phyloP scores from a whole-genome alignment of 2,329 filamentous ascomycete species.

The Pestalotiopsis fici region DNA sequence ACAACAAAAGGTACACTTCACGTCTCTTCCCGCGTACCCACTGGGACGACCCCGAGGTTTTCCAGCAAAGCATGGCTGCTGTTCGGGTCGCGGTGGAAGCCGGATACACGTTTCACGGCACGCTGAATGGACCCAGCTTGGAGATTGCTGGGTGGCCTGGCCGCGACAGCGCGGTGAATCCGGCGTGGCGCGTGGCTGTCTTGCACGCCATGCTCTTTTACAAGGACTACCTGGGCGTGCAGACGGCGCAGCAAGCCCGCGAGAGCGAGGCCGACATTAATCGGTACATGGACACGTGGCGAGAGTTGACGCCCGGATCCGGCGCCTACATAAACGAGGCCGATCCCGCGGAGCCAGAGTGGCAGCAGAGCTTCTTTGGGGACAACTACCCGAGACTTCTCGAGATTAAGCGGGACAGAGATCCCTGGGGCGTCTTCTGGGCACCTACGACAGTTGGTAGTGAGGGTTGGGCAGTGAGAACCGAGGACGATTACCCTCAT shows the following conservation, averaged over 20 bases:
- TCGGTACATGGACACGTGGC: not conserved
- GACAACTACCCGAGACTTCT: constrained; percentile 8
- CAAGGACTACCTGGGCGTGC: not conserved
- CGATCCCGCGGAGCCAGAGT: constrained; percentile 1
- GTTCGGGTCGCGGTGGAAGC: constrained; percentile 37
- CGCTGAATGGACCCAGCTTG: constrained; percentile 28
- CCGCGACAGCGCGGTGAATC: constrained; percentile 36
- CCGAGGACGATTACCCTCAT: constrained; percentile 4
- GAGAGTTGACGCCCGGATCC: not conserved
- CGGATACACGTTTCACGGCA: constrained; percentile 34
- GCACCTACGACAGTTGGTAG: constrained; percentile 15
- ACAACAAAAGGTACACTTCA: constrained; percentile 30
- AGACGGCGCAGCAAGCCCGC: not conserved
- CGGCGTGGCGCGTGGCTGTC: constrained; percentile 37
- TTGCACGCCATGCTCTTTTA: not conserved
- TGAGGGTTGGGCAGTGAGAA: constrained; percentile 14
- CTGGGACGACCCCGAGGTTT: constrained; percentile 23
- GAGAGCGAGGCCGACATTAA: not conserved
- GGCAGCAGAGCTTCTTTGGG: constrained; percentile 5
- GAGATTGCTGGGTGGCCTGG: constrained; percentile 30
- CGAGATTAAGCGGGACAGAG: constrained; percentile 9
- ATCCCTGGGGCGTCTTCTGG: constrained; percentile 19
- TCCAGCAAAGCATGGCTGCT: constrained; percentile 25
- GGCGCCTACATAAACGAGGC: not conserved
- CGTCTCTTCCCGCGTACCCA: constrained; percentile 31